Evolutionary conservation across 2,329 filamentous ascomycete genomes (phyloP), one percentile per base, ranked within the genome.

Genomic region (Trichoderma gracile): DNA sequence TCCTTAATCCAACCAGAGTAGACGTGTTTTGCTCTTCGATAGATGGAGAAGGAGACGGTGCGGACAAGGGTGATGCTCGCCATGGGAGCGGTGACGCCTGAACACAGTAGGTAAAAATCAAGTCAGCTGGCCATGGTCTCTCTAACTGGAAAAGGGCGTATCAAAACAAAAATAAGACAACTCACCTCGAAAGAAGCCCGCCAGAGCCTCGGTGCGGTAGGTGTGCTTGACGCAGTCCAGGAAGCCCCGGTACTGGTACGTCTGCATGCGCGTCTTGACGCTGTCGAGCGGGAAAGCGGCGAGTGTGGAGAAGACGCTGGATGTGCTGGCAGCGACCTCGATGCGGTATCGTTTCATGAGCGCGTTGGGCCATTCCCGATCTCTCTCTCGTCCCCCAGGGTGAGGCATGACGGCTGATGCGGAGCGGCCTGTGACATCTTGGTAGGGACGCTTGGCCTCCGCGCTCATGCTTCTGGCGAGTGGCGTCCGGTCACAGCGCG

Each of bases 231-330:
- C 86, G 74, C 91, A 93, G 75, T 92, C 88, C 73, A 84, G 77
- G 76, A 91, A 92, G 69, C 85, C 91, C 69, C 84, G 82, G 78
- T 90, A 93, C 68, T 89, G 87, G 78, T 95, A 94, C 69, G 90
- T 91, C 80, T 96, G 92, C 87, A 95, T 92, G 73, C 92, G 90
- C 63, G 90, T 93, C 81, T 96, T 96, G 75, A 94, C 89, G 71
- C 92, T 94, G 76, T 96, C 92, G 70, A 96, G 85, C 23, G 92
- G 92, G 74, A 94, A 96, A n/a, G 91, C 89, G 69, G 85, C 82
- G 73, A 92, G 84, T 47, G 91, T 95, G 43, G 90, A 92, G 64
- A 94, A 82, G 69, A 93, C 82, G 76, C 89, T 93, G 73, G 89
- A 90, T 45, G 87, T 82, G 77, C 88, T 90, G 50, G 92, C 91